Conservation (phyloP, 1,139 yeast genomes). For the Kodamaea plutei region DNA sequence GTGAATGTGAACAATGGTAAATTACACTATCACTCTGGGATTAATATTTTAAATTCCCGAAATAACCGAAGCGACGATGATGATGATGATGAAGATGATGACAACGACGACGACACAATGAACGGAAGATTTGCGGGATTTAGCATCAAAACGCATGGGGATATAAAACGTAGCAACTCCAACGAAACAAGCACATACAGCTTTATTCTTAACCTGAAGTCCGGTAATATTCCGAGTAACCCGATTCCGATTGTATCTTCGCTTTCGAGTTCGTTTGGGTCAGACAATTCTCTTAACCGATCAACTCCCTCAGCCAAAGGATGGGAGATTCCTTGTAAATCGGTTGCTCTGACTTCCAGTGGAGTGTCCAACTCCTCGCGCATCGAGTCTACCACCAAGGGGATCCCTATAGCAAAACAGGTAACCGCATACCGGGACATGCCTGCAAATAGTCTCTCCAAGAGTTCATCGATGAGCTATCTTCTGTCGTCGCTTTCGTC, state of each 20-base stretch:
- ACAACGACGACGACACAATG: no score
- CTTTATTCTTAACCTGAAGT: no score
- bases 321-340: constrained; percentile 44
- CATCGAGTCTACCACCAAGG: constrained; percentile 17
- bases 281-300: constrained; percentile 23
- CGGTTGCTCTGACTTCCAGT: constrained; percentile 11
- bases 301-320: constrained; percentile 28
- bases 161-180: no score
- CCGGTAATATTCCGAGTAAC: no score
- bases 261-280: constrained; percentile 16
- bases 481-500: constrained; percentile 36
- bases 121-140: no score
- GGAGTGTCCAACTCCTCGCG: constrained; percentile 3
- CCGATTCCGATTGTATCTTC: constrained; percentile 31
- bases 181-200: no score
- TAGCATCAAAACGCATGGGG: no score
- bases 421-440: constrained; percentile 11
- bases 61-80: no score
- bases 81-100: no score
- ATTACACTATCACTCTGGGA: no score
- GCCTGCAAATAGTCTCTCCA: constrained; percentile 22
- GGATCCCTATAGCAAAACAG: constrained; percentile 21
- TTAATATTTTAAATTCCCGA: no score
- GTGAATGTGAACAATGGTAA: no score
- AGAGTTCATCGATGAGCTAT: constrained; percentile 32